Conservation (phyloP, 257 asterid species). For the Ocimum tenuiflorum region DNA sequence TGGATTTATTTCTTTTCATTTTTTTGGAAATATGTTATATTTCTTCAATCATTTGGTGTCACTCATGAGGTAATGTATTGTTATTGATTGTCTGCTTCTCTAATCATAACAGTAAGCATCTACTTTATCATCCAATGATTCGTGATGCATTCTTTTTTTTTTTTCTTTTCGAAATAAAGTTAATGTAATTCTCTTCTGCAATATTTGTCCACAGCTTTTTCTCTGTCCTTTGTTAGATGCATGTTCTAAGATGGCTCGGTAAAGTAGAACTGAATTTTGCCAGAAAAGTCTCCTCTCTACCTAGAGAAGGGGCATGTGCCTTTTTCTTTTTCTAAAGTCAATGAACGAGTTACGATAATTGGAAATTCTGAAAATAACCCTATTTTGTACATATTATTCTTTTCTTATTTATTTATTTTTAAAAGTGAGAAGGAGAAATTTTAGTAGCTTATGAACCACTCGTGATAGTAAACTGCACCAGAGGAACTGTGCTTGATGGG, state of each 20-base stretch:
- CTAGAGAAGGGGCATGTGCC: not conserved
- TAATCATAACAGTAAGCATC: slow-evolving; percentile 3
- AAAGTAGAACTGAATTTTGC: not conserved
- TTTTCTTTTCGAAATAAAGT: not conserved
- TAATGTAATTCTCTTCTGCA: not conserved
- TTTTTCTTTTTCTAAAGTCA: not conserved
- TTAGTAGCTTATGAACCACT: too few relatives aligned
- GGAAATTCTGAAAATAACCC: not conserved
- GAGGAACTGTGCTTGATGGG: too few relatives aligned
- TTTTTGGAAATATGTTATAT: not conserved
- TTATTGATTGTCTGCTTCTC: slow-evolving; percentile 3
- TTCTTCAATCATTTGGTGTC: slow-evolving; percentile 19
- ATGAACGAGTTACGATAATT: not conserved
- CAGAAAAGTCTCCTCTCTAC: slow-evolving; percentile 1
- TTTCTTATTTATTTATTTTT: not conserved
- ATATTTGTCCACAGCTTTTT: not conserved
- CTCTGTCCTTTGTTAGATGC: not conserved
- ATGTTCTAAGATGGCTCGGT: not conserved
- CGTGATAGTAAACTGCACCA: too few relatives aligned
- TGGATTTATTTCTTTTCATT: not conserved
- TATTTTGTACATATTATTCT: not conserved
- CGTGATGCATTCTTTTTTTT: not conserved
- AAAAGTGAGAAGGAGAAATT: too few relatives aligned
- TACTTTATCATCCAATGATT: slow-evolving; percentile 8
- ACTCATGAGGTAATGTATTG: not conserved